These are phyloP conservation scores for Pseudozyma tsukubaensis DNA, from an alignment of 1,284 basidiomycete species.

Conservation along the genomic window DNA sequence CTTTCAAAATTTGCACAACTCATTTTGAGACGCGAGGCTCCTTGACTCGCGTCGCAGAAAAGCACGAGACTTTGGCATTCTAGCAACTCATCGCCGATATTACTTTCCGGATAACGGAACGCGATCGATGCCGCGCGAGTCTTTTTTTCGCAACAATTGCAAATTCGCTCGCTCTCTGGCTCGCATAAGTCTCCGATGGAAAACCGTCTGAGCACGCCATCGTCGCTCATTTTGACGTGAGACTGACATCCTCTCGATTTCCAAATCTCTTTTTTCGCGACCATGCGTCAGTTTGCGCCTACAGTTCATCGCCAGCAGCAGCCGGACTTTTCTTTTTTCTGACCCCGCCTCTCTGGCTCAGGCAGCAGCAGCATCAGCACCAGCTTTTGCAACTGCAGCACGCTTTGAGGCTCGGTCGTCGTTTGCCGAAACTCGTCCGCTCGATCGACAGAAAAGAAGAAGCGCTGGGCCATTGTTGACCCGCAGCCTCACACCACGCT, in stretches of 20 bases:
- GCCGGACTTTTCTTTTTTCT: neutral
- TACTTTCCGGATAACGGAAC: neutral
- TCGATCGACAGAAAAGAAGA: constrained; percentile 11
- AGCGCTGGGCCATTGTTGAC: neutral
- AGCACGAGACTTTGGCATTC: constrained; percentile 8
- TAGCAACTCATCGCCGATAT: neutral
- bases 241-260: constrained; percentile 12
- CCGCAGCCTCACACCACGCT: neutral
- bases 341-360: neutral
- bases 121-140: constrained; percentile 12
- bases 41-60: neutral
- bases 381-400: neutral
- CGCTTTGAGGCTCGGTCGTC: neutral
- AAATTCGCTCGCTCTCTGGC: too few species aligned
- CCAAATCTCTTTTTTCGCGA: constrained; percentile 5
- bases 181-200: too few species aligned
- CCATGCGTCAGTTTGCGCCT: constrained; percentile 10
- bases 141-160: neutral
- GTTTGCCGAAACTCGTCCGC: constrained; percentile 11
- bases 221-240: constrained; percentile 26
- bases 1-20: neutral
- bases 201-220: constrained; percentile 30
- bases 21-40: constrained; percentile 1
- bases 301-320: constrained; percentile 1
- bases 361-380: neutral